Percentiles rank a stretch among this genome's conserved stretches.
phyloP scores from a whole-genome alignment of 192 early-diverging fungal species.

The Lunasporangiospora selenospora region DNA sequence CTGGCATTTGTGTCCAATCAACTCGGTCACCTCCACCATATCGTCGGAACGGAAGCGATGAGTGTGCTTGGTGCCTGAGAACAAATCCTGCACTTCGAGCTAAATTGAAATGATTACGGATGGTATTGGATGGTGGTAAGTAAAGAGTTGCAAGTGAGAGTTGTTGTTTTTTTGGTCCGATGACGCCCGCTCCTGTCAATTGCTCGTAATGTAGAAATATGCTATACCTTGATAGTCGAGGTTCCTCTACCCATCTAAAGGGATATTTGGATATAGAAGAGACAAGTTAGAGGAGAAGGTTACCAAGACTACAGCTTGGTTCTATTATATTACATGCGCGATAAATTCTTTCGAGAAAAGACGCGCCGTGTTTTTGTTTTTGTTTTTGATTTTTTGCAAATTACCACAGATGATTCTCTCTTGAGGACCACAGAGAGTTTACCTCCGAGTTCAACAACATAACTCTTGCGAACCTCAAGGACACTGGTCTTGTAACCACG shows the following conservation, averaged over 20 bases:
- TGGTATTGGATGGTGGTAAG: too few species aligned
- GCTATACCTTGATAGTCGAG: slow-evolving; percentile 25
- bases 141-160: too few species aligned
- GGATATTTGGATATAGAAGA: background rate
- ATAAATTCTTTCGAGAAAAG: background rate
- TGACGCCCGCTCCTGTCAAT: background rate
- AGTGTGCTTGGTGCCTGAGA: slow-evolving; percentile 58
- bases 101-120: too few species aligned
- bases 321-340: background rate
- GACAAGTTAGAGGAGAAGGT: too few species aligned
- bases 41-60: slow-evolving; percentile 78
- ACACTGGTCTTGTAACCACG: slow-evolving; percentile 60
- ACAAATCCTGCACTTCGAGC: slow-evolving; percentile 74
- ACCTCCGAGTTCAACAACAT: slow-evolving; percentile 72
- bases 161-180: background rate
- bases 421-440: slow-evolving; percentile 70
- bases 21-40: slow-evolving; percentile 71
- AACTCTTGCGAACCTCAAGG: slow-evolving; percentile 65
- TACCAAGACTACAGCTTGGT: too few species aligned
- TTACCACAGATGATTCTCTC: slow-evolving; percentile 71
- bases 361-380: slow-evolving; percentile 41
- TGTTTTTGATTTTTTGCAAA: slow-evolving; percentile 68
- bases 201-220: background rate
- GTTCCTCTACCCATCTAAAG: slow-evolving; percentile 40
- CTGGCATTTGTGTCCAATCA: slow-evolving; percentile 71